Conservation (phyloP, 2,329 filamentous ascomycete genomes). For the Calonectria montana region DNA sequence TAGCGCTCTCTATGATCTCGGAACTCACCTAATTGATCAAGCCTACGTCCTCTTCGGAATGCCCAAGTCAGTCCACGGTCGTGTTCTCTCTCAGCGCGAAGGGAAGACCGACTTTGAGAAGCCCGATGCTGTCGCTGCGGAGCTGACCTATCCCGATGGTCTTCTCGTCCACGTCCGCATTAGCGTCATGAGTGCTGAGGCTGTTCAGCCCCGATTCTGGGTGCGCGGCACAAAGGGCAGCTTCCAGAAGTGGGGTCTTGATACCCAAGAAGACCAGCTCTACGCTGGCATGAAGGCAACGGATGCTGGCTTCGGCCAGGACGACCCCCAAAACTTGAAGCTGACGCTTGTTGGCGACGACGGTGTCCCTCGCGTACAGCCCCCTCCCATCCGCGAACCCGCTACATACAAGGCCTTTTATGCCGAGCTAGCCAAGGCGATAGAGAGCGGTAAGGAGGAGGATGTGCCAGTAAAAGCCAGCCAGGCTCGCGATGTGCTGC, state of each 20-base stretch:
- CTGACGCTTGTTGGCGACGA: slow-evolving; percentile 67
- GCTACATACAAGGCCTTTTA: slow-evolving; percentile 79
- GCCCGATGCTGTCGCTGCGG: slow-evolving; percentile 70
- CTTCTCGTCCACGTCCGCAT: slow-evolving; percentile 77
- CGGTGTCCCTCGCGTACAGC: slow-evolving; percentile 61
- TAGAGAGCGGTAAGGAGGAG: slow-evolving; percentile 60
- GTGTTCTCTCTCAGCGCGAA: slow-evolving; percentile 74
- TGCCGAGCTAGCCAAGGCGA: slow-evolving; percentile 59
- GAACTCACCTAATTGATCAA: slow-evolving; percentile 82
- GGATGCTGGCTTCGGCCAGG: slow-evolving; percentile 73
- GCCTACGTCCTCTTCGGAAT: slow-evolving; percentile 76
- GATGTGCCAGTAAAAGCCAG: slow-evolving; percentile 64
- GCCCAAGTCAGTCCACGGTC: slow-evolving; percentile 74
- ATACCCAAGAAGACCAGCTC: slow-evolving; percentile 81
- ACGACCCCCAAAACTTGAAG: slow-evolving; percentile 69
- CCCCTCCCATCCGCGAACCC: slow-evolving; percentile 70
- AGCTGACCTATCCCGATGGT: slow-evolving; percentile 74
- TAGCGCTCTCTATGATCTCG: slow-evolving; percentile 79
- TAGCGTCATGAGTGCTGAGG: slow-evolving; percentile 75
- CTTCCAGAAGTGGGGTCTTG: slow-evolving; percentile 78
- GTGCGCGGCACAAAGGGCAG: slow-evolving; percentile 79
- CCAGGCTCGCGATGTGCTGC: slow-evolving; percentile 65
- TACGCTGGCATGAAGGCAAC: slow-evolving; percentile 70
- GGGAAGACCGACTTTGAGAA: slow-evolving; percentile 58
- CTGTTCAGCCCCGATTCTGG: slow-evolving; percentile 80